Evolutionary conservation across 2,329 filamentous ascomycete species (phyloP), one percentile per base, ranked within the genome.

Genomic region (Fusarium kyushuense): DNA sequence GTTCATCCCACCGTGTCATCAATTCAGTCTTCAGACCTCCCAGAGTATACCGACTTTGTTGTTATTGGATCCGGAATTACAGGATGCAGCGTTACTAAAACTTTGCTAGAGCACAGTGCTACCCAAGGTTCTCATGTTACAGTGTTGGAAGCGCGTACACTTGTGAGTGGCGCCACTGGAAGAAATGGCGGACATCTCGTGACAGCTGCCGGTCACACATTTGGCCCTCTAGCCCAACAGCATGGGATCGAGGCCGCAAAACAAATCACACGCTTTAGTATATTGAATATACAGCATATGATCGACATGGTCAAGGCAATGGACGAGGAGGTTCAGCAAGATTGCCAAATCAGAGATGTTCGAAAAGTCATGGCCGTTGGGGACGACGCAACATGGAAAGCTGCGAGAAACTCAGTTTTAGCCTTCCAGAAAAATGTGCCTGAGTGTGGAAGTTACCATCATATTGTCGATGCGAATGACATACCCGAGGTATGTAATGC

Each of bases 51-150:
- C 1, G 74, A 76, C 45, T 68, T 70, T 25, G 74, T 52, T 6
- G 63, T 77, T 16, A 76, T 77, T 30, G 76, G 75, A 17, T 77
- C 76, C 6, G 76, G 76, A 8, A 72, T 77, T n/a, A 76, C 75
- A 2, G 76, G 75, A 1, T 75, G 71, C 29, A 74, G 74, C 49
- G 66, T 72, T 10, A 64, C 74, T 14, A 74, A 72, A 54, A 49
- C 65, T 0, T 51, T 76, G 0, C 65, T 77, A 0, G 72, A 76
- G 14, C 54, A 71, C 19, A 19, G 25, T 3, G 41, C 51, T 10
- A 21, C 58, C 12, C 33, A 25, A 2, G n/a, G 19, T 12, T 21
- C 58, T 2, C 43, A 42, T 25, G 58, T 76, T 7, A 70, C 69
- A 1, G 70, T 76, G 1, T 56, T 77, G 1, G 76, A 77, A 40